These are phyloP conservation scores for Mortierella sp. DNA, from an alignment of 371 early-diverging fungal genomes.

Conservation along the genomic window DNA sequence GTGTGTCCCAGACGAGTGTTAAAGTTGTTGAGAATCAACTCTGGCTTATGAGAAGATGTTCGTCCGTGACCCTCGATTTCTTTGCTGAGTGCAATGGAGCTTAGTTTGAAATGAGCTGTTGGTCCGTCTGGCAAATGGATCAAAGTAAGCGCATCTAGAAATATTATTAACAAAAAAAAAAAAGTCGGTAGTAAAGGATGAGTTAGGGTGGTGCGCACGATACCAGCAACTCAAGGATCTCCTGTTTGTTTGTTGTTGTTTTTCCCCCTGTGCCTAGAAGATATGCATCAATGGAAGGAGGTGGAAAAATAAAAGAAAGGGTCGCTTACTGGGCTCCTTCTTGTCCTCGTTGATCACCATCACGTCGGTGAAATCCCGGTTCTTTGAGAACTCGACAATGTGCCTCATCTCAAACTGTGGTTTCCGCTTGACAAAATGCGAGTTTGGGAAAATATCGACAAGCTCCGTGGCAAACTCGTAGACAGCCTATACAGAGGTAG, in stretches of 20 bases:
- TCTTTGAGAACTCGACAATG: conserved; percentile 89
- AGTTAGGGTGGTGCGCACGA: no score
- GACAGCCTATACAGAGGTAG: conserved; percentile 48
- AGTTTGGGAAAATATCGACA: conserved; percentile 89
- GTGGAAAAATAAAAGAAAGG: neutral
- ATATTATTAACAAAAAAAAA: conserved; percentile 7
- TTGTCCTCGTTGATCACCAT: conserved; percentile 93
- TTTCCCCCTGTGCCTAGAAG: no score
- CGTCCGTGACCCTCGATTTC: conserved; percentile 88
- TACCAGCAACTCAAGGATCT: neutral
- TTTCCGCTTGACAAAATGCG: conserved; percentile 90
- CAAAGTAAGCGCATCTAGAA: conserved; percentile 84
- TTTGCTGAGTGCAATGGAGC: conserved; percentile 80
- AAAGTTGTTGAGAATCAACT: conserved; percentile 98
- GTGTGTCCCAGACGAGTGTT: conserved; percentile 97
- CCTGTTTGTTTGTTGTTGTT: no score
- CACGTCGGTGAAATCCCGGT: conserved; percentile 92
- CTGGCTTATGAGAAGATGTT: conserved; percentile 90
- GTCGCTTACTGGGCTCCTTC: conserved; percentile 80
- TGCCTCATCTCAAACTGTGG: conserved; percentile 88
- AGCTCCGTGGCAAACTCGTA: conserved; percentile 94
- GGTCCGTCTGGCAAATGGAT: conserved; percentile 98
- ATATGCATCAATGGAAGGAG: no score
- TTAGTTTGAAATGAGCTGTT: conserved; percentile 95
- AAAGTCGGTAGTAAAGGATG: neutral